Evolutionary conservation across 768 basidiomycete species (phyloP).

Genomic region (Auriscalpium orientale): DNA sequence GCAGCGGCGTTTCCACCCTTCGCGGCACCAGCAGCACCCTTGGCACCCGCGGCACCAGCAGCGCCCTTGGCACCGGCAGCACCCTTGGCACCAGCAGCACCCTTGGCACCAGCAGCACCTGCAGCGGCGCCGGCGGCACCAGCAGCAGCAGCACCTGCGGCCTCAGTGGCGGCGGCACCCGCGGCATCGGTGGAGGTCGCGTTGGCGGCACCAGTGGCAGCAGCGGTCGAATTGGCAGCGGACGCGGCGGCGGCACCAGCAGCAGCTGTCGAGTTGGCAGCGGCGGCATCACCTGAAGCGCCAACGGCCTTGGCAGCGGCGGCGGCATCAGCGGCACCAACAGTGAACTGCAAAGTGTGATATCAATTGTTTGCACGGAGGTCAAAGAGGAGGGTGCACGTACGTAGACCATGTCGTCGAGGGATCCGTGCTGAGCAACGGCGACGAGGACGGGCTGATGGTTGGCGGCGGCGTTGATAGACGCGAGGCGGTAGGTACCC

Average conservation of each 20-base stretch:
- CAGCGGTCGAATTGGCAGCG: not conserved
- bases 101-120: conserved; percentile 9
- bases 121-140: conserved; percentile 9
- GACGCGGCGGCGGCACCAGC: conserved; percentile 2
- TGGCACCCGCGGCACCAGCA: conserved; percentile 5
- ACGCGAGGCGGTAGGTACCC: conserved; percentile 34
- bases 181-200: conserved; percentile 1
- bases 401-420: conserved; percentile 36
- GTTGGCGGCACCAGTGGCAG: not conserved
- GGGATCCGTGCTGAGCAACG: conserved; percentile 34
- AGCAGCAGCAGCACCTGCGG: conserved; percentile 4
- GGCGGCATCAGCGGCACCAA: conserved; percentile 11
- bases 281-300: conserved; percentile 6
- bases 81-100: conserved; percentile 4
- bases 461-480: conserved; percentile 40
- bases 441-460: conserved; percentile 33
- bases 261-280: conserved; percentile 2
- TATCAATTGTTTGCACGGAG: not conserved
- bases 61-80: conserved; percentile 10
- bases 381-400: conserved; percentile 1
- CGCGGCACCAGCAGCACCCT: conserved; percentile 11
- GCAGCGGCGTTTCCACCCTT: not conserved
- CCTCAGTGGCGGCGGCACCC: conserved; percentile 5
- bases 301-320: not conserved
- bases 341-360: conserved; percentile 5